phyloP scores from a whole-genome alignment of 176 grass and related monocot genomes.

The Calamus simplicifolius region DNA sequence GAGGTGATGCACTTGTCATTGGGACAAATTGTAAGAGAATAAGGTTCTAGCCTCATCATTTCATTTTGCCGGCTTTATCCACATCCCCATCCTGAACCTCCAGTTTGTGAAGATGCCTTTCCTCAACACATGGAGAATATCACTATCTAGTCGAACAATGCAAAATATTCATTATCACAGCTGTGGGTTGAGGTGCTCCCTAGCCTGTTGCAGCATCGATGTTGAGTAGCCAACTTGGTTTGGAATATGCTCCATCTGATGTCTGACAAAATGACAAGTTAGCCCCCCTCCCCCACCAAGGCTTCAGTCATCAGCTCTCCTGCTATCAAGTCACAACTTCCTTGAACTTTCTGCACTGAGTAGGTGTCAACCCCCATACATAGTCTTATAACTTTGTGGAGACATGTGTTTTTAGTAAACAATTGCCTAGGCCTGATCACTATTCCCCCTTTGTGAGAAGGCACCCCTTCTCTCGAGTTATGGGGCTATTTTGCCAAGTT shows the following conservation, averaged over 20 bases:
- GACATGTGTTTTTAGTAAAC: background rate
- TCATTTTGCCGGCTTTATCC: background rate
- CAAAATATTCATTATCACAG: background rate
- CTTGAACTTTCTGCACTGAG: background rate
- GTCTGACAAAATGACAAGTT: no score
- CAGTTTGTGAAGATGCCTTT: background rate
- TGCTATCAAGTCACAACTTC: constrained; percentile 3
- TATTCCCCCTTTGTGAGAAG: background rate
- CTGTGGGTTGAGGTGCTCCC: no score
- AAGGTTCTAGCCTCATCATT: no score
- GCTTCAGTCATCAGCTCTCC: background rate
- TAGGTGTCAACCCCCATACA: background rate
- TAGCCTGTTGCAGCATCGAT: no score
- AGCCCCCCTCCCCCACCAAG: background rate
- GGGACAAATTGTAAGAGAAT: no score
- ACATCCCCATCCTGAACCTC: constrained; percentile 1
- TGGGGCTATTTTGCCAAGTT: background rate
- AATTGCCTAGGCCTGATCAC: background rate
- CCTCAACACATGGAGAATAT: background rate
- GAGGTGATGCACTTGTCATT: no score
- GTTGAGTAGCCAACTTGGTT: no score
- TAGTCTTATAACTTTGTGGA: background rate
- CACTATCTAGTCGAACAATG: background rate
- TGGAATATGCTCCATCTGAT: no score
- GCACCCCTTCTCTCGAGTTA: background rate